Evolutionary conservation across 768 basidiomycete species (phyloP).

Genomic region (Cyclocybe cylindracea): DNA sequence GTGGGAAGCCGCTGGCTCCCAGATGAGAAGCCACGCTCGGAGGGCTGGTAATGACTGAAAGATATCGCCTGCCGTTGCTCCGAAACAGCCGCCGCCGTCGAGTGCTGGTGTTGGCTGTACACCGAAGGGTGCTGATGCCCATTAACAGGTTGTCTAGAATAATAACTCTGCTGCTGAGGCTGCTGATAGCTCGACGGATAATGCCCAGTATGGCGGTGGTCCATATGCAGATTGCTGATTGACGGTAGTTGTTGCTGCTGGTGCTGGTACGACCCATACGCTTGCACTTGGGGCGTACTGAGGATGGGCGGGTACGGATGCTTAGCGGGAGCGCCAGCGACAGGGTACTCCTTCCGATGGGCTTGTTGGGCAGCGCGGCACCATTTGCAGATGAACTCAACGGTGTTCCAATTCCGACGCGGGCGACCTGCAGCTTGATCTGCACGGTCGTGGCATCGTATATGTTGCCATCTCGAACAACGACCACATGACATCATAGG

Average conservation of each 20-base stretch:
- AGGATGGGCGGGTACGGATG: slow-evolving; percentile 5
- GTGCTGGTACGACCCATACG: neutral
- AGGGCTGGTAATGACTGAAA: slow-evolving; percentile 51
- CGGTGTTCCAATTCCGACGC: slow-evolving; percentile 81
- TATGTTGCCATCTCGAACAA: slow-evolving; percentile 91
- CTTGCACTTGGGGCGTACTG: neutral
- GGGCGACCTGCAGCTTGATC: slow-evolving; percentile 66
- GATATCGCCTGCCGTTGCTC: slow-evolving; percentile 30
- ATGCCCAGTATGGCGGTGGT: neutral
- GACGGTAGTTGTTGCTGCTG: slow-evolving; percentile 2
- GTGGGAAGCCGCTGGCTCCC: slow-evolving; percentile 15
- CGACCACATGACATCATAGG: slow-evolving; percentile 81
- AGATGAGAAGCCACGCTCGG: slow-evolving; percentile 37
- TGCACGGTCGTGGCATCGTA: slow-evolving; percentile 75
- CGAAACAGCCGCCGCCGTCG: neutral
- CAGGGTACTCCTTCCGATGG: neutral
- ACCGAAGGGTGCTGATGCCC: too few relatives aligned
- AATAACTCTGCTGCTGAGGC: too few relatives aligned
- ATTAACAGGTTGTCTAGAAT: too few relatives aligned
- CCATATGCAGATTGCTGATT: neutral
- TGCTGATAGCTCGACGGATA: too few relatives aligned
- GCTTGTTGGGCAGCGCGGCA: slow-evolving; percentile 39
- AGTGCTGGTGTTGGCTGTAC: too few relatives aligned
- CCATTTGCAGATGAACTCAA: slow-evolving; percentile 74
- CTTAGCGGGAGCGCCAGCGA: slow-evolving; percentile 1